Evolutionary conservation across 2,329 filamentous ascomycete genomes (phyloP).

Genomic region (Chalaropsis thielavioides): DNA sequence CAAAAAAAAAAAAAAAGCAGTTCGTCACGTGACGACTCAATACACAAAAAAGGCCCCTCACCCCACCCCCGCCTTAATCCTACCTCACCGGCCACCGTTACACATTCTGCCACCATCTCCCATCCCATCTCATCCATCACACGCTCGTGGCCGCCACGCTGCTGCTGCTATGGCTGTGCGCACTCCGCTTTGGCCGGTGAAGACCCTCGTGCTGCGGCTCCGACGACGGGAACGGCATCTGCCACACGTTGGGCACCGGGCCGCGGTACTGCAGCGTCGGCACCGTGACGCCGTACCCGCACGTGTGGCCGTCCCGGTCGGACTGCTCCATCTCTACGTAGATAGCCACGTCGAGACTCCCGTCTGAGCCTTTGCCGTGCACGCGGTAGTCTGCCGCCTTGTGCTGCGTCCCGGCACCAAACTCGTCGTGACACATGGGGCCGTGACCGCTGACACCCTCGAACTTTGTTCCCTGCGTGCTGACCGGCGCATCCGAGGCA

Average conservation of each 20-base stretch:
- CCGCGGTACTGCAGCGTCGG: constrained; percentile 43
- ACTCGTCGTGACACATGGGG: constrained; percentile 61
- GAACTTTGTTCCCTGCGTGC: constrained; percentile 23
- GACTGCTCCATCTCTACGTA: constrained; percentile 79
- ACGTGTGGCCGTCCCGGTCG: constrained; percentile 64
- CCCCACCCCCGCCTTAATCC: not conserved
- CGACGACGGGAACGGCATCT: constrained; percentile 15
- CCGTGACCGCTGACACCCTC: constrained; percentile 49
- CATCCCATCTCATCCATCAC: not conserved
- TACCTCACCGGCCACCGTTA: too few species aligned
- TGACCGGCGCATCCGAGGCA: constrained; percentile 12
- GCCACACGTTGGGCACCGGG: constrained; percentile 20
- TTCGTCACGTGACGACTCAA: not conserved
- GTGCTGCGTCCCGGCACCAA: constrained; percentile 64
- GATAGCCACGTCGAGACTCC: constrained; percentile 64
- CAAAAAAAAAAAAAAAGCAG: not conserved
- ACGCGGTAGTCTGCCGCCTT: constrained; percentile 48
- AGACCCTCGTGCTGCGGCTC: constrained; percentile 17
- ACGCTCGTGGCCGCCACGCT: not conserved
- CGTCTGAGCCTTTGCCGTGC: constrained; percentile 42
- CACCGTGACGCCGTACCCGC: constrained; percentile 74
- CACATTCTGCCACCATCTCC: not conserved
- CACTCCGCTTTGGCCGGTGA: not conserved
- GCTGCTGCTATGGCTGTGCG: not conserved
- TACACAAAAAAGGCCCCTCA: not conserved